Conservation (phyloP, 2,329 filamentous ascomycete genomes). For the Cercospora janseana region DNA sequence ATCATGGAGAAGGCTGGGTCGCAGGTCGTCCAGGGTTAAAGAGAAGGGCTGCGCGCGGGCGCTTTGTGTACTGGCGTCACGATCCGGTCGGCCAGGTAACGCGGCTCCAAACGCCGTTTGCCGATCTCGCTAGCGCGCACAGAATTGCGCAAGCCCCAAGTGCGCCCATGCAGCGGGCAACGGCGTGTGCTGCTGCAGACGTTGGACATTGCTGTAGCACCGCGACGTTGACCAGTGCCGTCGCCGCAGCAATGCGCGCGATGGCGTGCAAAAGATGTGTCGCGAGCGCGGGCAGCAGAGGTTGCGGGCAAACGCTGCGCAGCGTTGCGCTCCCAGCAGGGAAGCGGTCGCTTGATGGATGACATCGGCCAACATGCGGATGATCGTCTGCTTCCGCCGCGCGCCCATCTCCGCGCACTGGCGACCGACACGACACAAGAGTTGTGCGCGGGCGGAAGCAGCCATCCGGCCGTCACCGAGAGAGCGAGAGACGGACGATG, state of each 20-base stretch:
- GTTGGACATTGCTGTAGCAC: constrained; percentile 4
- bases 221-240: not conserved
- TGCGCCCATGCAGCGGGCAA: not conserved
- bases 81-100: constrained; percentile 3
- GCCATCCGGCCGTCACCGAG: no score
- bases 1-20: constrained; percentile 4
- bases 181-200: not conserved
- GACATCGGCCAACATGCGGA: not conserved
- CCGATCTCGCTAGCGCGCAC: not conserved
- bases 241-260: constrained; percentile 4
- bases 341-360: constrained; percentile 1
- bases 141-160: not conserved
- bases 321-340: not conserved
- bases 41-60: constrained; percentile 3
- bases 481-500: no score
- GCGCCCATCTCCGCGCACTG: constrained; percentile 1
- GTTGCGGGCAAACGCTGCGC: not conserved
- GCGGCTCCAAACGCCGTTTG: constrained; percentile 1
- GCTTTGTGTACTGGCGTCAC: not conserved
- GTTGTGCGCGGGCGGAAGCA: no score
- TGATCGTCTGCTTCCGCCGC: constrained; percentile 4
- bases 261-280: not conserved
- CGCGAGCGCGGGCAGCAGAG: not conserved
- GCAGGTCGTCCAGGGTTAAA: constrained; percentile 1
- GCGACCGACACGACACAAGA: no score